These are phyloP conservation scores for Pholiota adiposa DNA, from an alignment of 1,284 basidiomycete species.

Conservation along the genomic window DNA sequence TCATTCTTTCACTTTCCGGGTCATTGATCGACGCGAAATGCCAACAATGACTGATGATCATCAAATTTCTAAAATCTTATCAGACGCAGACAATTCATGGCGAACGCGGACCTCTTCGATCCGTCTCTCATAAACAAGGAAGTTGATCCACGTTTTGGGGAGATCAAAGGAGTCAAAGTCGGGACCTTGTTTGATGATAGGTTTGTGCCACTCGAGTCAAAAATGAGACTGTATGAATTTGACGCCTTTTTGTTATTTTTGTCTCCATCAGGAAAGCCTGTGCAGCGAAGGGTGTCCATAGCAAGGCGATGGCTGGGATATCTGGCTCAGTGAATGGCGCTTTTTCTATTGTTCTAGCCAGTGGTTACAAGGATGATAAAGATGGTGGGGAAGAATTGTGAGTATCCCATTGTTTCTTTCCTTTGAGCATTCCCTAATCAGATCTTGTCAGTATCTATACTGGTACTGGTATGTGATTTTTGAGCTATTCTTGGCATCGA, in stretches of 20 bases:
- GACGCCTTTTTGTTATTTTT: too few species aligned
- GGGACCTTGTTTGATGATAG: conserved; percentile 25
- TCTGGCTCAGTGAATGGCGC: conserved; percentile 28
- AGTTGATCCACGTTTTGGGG: conserved; percentile 21
- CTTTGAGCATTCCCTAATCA: not conserved
- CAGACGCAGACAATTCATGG: conserved; percentile 17
- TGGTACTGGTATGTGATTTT: conserved; percentile 30
- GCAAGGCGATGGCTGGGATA: conserved; percentile 30
- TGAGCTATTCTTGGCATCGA: not conserved
- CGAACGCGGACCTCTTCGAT: conserved; percentile 8
- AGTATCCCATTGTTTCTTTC: conserved; percentile 12
- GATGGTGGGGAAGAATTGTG: conserved; percentile 35
- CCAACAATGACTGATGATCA: not conserved
- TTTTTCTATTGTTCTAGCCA: conserved; percentile 34
- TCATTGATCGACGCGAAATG: not conserved
- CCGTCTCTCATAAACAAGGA: not conserved
- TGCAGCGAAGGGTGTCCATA: conserved; percentile 26
- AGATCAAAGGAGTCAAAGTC: conserved; percentile 14
- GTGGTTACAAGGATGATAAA: conserved; percentile 36
- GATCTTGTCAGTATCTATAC: conserved; percentile 29
- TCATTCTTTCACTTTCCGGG: not conserved
- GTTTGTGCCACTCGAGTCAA: conserved; percentile 13
- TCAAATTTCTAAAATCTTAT: not conserved
- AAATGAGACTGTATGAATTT: too few species aligned
- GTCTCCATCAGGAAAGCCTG: conserved; percentile 26